A percentile compares a stretch with the other conserved stretches of the same genome.
Conservation (phyloP, 768 basidiomycete genomes). For the Podaxis sp. region DNA sequence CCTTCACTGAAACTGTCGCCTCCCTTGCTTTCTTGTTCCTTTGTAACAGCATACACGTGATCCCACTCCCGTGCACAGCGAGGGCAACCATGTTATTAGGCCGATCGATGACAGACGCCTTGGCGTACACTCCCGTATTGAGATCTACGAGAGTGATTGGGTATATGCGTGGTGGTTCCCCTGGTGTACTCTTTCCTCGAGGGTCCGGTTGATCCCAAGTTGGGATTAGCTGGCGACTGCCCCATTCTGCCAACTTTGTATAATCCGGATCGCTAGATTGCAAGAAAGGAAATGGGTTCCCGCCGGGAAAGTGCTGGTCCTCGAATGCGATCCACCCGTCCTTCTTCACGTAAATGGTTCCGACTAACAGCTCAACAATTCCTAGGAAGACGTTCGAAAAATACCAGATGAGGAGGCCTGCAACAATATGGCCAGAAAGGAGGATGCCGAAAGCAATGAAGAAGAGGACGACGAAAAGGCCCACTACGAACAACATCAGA, state of each 20-base stretch:
- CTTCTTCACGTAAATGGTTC: constrained; percentile 12
- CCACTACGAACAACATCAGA: neutral
- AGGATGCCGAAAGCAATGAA: neutral
- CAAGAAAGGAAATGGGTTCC: constrained; percentile 2
- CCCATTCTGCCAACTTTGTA: constrained; percentile 14
- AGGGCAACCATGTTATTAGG: constrained; percentile 17
- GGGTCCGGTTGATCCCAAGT: neutral
- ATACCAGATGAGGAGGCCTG: neutral
- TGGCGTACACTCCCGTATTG: constrained; percentile 4
- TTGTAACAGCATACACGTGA: constrained; percentile 23
- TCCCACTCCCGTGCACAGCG: constrained; percentile 21
- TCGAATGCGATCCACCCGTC: constrained; percentile 15
- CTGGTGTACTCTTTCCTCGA: neutral
- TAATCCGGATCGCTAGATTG: constrained; percentile 16
- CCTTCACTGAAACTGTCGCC: constrained; percentile 7
- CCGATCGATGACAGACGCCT: constrained; percentile 1
- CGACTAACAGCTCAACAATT: constrained; percentile 1
- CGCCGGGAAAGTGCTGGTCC: constrained; percentile 7
- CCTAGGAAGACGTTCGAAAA: neutral
- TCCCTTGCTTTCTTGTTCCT: constrained; percentile 12
- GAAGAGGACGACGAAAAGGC: neutral
- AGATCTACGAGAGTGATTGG: constrained; percentile 12
- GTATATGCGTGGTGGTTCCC: neutral
- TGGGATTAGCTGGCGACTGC: constrained; percentile 9
- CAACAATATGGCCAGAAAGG: neutral